Evolutionary conservation across 1,284 basidiomycete species (phyloP).

Genomic region (Fomitiporia mediterranea): DNA sequence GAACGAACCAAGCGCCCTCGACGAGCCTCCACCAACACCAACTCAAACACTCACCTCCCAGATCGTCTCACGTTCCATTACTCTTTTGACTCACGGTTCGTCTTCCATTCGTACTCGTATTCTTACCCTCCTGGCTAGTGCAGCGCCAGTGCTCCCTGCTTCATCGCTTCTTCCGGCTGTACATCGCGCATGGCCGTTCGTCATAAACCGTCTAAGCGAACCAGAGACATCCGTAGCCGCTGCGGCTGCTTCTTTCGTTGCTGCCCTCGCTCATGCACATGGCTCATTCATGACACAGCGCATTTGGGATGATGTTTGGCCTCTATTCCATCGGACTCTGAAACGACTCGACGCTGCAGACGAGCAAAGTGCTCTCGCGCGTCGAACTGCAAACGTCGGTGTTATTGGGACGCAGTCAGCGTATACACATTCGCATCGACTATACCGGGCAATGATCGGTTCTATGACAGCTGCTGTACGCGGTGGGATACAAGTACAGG

Average conservation of each 20-base stretch:
- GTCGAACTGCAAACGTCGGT: conserved; percentile 35
- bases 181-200: conserved; percentile 84
- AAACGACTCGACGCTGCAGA: conserved; percentile 56
- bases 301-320: conserved; percentile 90
- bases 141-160: conserved; percentile 66
- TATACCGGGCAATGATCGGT: conserved; percentile 67
- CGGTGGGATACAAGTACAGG: conserved; percentile 59
- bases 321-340: conserved; percentile 63
- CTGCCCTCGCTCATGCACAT: conserved; percentile 58
- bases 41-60: conserved; percentile 73
- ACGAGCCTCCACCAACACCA: conserved; percentile 53
- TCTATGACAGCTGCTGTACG: conserved; percentile 65
- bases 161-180: conserved; percentile 76
- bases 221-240: conserved; percentile 71
- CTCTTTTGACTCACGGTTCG: conserved; percentile 85
- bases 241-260: conserved; percentile 67
- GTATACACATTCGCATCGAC: conserved; percentile 72
- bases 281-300: conserved; percentile 81
- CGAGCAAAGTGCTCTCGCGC: conserved; percentile 55
- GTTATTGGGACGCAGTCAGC: conserved; percentile 61
- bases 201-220: conserved; percentile 78
- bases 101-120: conserved; percentile 80
- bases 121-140: conserved; percentile 64
- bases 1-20: conserved; percentile 9
- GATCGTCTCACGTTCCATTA: conserved; percentile 81